Percentiles rank a stretch among this genome's conserved stretches.
phyloP scores from a whole-genome alignment of 495 filamentous ascomycete species.

The Lasiosphaeriaceae sp. region DNA sequence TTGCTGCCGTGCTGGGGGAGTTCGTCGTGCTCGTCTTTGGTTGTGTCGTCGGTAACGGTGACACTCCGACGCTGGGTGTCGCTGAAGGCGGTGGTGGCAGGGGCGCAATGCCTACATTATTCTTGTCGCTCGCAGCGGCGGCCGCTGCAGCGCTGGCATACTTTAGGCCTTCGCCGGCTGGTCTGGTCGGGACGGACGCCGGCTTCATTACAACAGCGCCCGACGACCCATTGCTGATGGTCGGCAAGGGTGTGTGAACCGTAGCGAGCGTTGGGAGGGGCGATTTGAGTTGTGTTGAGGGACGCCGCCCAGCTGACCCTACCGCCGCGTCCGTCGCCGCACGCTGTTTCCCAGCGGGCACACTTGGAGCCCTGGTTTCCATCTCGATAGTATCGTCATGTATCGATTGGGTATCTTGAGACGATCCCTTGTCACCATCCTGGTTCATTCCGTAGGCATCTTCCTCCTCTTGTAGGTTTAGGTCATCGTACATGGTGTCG shows the following conservation, averaged over 20 bases:
- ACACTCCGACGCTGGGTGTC: conserved; percentile 35
- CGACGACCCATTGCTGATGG: conserved; percentile 55
- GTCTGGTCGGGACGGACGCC: conserved; percentile 76
- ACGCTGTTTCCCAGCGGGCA: conserved; percentile 48
- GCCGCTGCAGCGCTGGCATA: conserved; percentile 96
- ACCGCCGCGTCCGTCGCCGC: conserved; percentile 46
- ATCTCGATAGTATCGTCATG: conserved; percentile 73
- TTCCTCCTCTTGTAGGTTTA: conserved; percentile 88
- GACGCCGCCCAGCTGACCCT: conserved; percentile 59
- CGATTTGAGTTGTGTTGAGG: conserved; percentile 89
- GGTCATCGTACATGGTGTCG: conserved; percentile 87
- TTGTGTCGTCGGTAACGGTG: conserved; percentile 44
- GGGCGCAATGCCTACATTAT: conserved; percentile 90
- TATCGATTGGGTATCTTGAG: conserved; percentile 91
- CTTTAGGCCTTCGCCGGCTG: conserved; percentile 86
- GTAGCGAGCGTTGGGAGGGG: conserved; percentile 88
- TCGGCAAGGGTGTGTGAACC: conserved; percentile 63
- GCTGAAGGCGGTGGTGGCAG: conserved; percentile 77
- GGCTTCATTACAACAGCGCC: conserved; percentile 72
- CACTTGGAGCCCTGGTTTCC: conserved; percentile 51
- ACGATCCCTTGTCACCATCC: conserved; percentile 84
- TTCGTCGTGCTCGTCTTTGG: conserved; percentile 40
- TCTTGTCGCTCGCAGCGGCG: conserved; percentile 89
- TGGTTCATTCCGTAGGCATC: conserved; percentile 72
- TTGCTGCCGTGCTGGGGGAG: conserved; percentile 37